A percentile compares a stretch with the other conserved stretches of the same genome.
Conservation (phyloP, 768 basidiomycete genomes). For the Agrocybe pediades region DNA sequence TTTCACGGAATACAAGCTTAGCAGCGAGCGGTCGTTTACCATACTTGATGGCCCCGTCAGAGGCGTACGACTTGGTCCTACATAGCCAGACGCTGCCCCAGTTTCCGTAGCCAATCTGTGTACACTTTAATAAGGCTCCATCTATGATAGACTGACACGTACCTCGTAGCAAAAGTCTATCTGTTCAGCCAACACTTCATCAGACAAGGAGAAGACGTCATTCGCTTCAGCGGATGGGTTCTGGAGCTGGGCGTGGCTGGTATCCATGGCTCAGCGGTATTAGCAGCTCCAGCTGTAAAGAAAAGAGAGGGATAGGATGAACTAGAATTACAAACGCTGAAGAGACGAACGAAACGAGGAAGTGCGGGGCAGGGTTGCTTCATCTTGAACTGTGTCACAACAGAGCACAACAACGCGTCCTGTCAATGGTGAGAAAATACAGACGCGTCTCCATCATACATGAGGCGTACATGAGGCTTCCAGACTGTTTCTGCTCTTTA, state of each 20-base stretch:
- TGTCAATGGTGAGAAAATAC: slow-evolving; percentile 31
- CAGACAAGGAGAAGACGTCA: slow-evolving; percentile 76
- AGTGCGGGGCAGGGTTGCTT: slow-evolving; percentile 4
- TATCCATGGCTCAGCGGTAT: slow-evolving; percentile 41
- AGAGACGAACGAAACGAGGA: slow-evolving; percentile 10
- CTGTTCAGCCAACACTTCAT: slow-evolving; percentile 68
- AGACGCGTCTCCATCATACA: slow-evolving; percentile 29
- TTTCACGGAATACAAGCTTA: slow-evolving; percentile 91
- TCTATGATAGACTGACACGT: slow-evolving; percentile 16
- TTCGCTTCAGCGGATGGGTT: slow-evolving; percentile 35
- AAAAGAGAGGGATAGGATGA: slow-evolving; percentile 36
- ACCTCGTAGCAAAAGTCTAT: slow-evolving; percentile 80
- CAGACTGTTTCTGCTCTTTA: too few species aligned
- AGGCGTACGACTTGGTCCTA: slow-evolving; percentile 46
- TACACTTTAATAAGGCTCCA: not conserved
- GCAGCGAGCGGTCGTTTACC: slow-evolving; percentile 73
- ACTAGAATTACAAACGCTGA: slow-evolving; percentile 61
- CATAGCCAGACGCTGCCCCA: slow-evolving; percentile 93
- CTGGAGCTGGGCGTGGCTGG: slow-evolving; percentile 28
- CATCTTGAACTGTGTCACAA: slow-evolving; percentile 41
- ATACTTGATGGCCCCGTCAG: slow-evolving; percentile 36
- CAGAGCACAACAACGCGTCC: slow-evolving; percentile 41
- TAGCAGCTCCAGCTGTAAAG: slow-evolving; percentile 14
- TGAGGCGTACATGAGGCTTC: slow-evolving; percentile 21
- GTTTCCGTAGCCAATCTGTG: slow-evolving; percentile 88